phyloP scores from a whole-genome alignment of 208 protist genomes.

The Trypanosoma lewisi region DNA sequence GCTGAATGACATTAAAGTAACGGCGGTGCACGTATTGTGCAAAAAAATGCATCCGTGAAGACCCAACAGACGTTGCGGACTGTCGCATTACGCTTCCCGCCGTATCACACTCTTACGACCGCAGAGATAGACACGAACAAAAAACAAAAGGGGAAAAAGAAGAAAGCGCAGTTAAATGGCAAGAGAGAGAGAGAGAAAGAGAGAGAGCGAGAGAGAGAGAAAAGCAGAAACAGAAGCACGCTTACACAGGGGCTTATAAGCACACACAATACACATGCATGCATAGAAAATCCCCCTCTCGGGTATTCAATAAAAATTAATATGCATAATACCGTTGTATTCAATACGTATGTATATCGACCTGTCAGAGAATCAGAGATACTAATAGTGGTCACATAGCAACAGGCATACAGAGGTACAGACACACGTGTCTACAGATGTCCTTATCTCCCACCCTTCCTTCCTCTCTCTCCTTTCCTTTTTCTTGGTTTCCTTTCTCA shows the following conservation, averaged over 20 bases:
- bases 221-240: neutral
- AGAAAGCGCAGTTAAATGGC: neutral
- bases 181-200: neutral
- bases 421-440: neutral
- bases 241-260: too few species aligned
- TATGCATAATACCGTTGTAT: too few species aligned
- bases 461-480: neutral
- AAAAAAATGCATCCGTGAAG: neutral
- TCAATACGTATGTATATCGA: too few species aligned
- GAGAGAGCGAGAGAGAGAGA: neutral
- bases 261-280: neutral
- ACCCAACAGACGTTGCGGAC: neutral
- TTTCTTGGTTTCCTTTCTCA: neutral
- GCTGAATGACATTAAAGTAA: slow-evolving; percentile 55
- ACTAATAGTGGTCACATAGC: neutral
- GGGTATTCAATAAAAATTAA: too few species aligned
- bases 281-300: too few species aligned
- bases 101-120: neutral
- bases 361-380: neutral
- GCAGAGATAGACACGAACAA: neutral
- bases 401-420: too few species aligned
- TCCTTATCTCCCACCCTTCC: neutral
- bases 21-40: slow-evolving; percentile 1
- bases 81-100: neutral
- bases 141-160: slow-evolving; percentile 11